phyloP scores from a whole-genome alignment of 768 basidiomycete species.

The Trametes cinnabarina region DNA sequence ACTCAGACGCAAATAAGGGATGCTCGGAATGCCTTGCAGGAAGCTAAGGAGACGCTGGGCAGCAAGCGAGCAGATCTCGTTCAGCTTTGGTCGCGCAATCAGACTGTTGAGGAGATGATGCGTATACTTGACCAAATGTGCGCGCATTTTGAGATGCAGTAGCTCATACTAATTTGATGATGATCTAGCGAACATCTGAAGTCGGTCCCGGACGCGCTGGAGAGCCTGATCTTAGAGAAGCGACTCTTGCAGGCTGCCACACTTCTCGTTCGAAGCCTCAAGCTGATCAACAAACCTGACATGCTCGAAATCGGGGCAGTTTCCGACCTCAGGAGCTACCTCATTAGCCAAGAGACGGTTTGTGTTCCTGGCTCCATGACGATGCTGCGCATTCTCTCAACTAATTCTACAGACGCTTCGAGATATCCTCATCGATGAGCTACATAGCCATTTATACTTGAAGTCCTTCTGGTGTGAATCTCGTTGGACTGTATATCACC shows the following conservation, averaged over 20 bases:
- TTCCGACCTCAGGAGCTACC: conserved; percentile 81
- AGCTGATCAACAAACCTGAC: conserved; percentile 87
- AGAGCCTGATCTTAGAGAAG: conserved; percentile 95
- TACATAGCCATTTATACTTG: conserved; percentile 96
- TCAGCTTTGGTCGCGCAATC: conserved; percentile 85
- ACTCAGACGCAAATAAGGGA: conserved; percentile 74
- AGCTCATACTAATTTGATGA: background rate
- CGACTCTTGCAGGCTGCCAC: conserved; percentile 85
- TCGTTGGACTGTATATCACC: conserved; percentile 82
- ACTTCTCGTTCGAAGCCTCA: conserved; percentile 82
- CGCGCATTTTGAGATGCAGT: conserved; percentile 61
- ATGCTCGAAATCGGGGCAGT: conserved; percentile 96
- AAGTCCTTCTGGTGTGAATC: conserved; percentile 96
- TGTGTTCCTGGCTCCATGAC: conserved; percentile 27
- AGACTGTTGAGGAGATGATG: conserved; percentile 94
- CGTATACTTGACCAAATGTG: conserved; percentile 93
- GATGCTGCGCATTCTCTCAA: background rate
- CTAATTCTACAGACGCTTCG: conserved; percentile 62
- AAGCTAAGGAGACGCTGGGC: conserved; percentile 76
- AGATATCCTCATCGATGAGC: conserved; percentile 92
- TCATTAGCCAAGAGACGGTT: conserved; percentile 83
- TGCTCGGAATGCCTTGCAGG: conserved; percentile 67
- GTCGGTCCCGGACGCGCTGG: conserved; percentile 86
- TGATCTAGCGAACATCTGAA: conserved; percentile 79
- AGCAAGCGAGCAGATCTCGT: conserved; percentile 86